These are phyloP conservation scores for Mycena albidolilacea DNA, from an alignment of 768 basidiomycete genomes.

Conservation along the genomic window DNA sequence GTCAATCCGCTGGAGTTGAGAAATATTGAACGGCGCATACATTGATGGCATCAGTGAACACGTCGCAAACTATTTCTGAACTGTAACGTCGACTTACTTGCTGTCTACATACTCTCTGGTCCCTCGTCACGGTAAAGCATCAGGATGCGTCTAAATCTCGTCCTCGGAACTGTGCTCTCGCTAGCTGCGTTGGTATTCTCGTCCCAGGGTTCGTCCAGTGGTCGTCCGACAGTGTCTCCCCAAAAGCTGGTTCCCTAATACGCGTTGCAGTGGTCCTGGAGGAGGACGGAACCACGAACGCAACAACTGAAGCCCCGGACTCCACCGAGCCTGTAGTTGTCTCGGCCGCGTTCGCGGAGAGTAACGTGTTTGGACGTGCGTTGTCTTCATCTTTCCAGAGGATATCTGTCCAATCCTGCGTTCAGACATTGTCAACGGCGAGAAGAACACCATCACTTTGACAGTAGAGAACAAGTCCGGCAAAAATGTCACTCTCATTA, in stretches of 20 bases:
- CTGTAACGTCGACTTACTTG: neutral
- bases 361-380: conserved; percentile 38
- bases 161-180: conserved; percentile 37
- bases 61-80: conserved; percentile 22
- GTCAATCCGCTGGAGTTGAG: neutral
- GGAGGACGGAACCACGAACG: conserved; percentile 1
- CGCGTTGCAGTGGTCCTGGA: conserved; percentile 37
- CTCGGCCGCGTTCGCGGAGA: conserved; percentile 30
- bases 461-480: conserved; percentile 83
- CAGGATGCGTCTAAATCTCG: conserved; percentile 39
- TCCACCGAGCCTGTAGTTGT: conserved; percentile 36
- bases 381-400: neutral
- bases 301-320: conserved; percentile 5
- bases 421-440: conserved; percentile 86
- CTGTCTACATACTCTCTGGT: conserved; percentile 12
- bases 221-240: neutral
- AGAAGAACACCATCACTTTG: conserved; percentile 78
- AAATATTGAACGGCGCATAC: too few relatives aligned
- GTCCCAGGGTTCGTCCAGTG: conserved; percentile 36
- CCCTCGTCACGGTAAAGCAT: conserved; percentile 33
- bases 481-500: conserved; percentile 77
- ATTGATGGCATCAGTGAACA: conserved; percentile 11
- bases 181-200: conserved; percentile 37
- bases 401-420: neutral
- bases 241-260: neutral